These are phyloP conservation scores for Brachypodium distachyon DNA, from an alignment of 202 grass and related monocot genomes.

Conservation along the genomic window DNA sequence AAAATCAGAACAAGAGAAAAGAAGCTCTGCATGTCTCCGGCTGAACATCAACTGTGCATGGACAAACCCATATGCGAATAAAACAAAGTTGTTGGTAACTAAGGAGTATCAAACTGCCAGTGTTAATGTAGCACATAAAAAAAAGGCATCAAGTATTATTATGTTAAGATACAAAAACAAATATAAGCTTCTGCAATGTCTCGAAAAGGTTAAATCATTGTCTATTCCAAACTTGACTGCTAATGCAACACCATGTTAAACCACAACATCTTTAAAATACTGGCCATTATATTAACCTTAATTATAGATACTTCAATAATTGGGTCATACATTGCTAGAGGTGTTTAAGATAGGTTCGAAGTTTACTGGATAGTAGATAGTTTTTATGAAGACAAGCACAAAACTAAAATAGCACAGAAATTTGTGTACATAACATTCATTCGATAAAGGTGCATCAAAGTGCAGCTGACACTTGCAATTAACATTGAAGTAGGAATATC, in stretches of 20 bases:
- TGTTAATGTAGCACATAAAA: slow-evolving; percentile 2
- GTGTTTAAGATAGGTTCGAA: neutral
- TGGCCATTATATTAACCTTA: neutral
- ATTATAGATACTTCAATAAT: neutral
- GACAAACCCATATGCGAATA: neutral
- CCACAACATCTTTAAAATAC: neutral
- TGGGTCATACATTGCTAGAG: neutral
- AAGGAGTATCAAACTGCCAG: neutral
- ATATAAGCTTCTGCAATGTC: neutral
- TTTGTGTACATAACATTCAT: neutral
- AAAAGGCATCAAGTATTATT: neutral
- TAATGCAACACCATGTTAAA: neutral
- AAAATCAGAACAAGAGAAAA: neutral
- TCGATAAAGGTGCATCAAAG: neutral
- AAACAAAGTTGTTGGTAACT: neutral
- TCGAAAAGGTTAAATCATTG: slow-evolving; percentile 3
- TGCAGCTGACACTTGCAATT: neutral
- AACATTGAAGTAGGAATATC: neutral
- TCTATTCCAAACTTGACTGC: neutral
- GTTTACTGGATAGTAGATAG: neutral
- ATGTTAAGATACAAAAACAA: neutral
- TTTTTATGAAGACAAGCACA: neutral
- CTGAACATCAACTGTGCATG: neutral
- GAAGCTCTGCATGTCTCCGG: neutral
- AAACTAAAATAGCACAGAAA: neutral